Conservation (phyloP, 179 eudicot genomes). For the Silene coronaria region DNA sequence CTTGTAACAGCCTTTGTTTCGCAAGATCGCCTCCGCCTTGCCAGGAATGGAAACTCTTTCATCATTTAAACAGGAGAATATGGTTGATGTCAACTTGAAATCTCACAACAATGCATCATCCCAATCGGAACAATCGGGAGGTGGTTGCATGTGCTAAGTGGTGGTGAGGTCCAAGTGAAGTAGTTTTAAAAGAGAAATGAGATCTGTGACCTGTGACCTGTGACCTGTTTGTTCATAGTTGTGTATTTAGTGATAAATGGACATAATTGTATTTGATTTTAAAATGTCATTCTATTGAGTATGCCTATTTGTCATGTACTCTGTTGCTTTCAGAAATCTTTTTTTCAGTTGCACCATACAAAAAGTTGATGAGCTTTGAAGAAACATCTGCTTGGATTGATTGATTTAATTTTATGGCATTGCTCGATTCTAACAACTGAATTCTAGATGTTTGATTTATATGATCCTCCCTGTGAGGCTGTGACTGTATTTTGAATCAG, state of each 20-base stretch:
- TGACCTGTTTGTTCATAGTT: not conserved
- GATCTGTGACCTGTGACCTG: not conserved
- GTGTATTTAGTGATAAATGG: constrained; percentile 8
- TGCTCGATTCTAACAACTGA: not conserved
- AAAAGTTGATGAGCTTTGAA: not conserved
- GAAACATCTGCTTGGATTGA: not conserved
- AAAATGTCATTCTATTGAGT: not conserved
- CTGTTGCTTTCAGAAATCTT: not conserved
- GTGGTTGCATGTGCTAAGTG: constrained; percentile 69
- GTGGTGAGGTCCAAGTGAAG: not conserved
- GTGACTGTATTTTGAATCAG: too few species aligned
- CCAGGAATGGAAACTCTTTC: constrained; percentile 91
- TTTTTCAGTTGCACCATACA: not conserved
- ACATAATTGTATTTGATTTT: not conserved
- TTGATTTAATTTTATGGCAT: not conserved
- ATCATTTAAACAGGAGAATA: constrained; percentile 72
- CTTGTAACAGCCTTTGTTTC: constrained; percentile 61
- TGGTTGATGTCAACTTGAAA: constrained; percentile 85
- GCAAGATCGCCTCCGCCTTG: constrained; percentile 83
- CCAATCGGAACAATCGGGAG: constrained; percentile 59
- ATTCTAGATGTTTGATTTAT: not conserved
- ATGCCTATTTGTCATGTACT: not conserved
- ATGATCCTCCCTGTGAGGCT: not conserved
- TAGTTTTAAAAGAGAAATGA: constrained; percentile 5
- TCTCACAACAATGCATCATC: constrained; percentile 40